These are phyloP conservation scores for Aspergillus felis DNA, from an alignment of 2,329 filamentous ascomycete species.

Conservation along the genomic window DNA sequence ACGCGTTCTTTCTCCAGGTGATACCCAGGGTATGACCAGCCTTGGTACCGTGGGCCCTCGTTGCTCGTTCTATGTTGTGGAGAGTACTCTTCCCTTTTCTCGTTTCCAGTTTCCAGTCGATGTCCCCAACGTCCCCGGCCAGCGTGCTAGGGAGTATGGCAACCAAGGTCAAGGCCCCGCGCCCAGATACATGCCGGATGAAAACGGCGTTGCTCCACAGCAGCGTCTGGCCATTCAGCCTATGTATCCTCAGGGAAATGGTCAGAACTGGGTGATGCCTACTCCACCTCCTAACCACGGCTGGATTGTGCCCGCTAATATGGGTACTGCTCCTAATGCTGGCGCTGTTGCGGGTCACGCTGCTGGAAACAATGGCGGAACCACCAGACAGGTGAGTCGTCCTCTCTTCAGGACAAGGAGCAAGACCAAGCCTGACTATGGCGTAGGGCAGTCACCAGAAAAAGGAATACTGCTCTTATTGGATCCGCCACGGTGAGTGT, in stretches of 20 bases:
- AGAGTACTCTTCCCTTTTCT: constrained; percentile 14
- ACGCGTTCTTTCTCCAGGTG: constrained; percentile 30
- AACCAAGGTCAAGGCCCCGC: constrained; percentile 16
- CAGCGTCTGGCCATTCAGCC: constrained; percentile 20
- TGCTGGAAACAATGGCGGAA: constrained; percentile 9
- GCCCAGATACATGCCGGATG: constrained; percentile 18
- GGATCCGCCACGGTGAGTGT: constrained; percentile 82
- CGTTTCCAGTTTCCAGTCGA: constrained; percentile 4
- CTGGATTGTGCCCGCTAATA: constrained; percentile 11
- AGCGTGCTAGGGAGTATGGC: constrained; percentile 13
- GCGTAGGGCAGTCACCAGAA: constrained; percentile 29
- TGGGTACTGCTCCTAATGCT: background rate
- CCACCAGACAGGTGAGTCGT: constrained; percentile 19
- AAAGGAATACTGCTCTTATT: constrained; percentile 84
- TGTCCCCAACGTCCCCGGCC: constrained; percentile 2
- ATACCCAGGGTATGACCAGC: constrained; percentile 43
- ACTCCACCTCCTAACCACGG: constrained; percentile 7
- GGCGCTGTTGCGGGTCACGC: background rate
- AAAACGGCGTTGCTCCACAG: constrained; percentile 14
- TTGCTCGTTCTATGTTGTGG: constrained; percentile 33
- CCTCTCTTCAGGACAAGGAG: background rate
- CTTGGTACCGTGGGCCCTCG: constrained; percentile 34
- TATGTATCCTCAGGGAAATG: constrained; percentile 17
- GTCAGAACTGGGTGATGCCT: constrained; percentile 15
- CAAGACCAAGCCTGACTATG: constrained; percentile 6